These are phyloP conservation scores for Colletotrichum ledebouriae DNA, from an alignment of 2,329 filamentous ascomycete genomes.

Conservation along the genomic window DNA sequence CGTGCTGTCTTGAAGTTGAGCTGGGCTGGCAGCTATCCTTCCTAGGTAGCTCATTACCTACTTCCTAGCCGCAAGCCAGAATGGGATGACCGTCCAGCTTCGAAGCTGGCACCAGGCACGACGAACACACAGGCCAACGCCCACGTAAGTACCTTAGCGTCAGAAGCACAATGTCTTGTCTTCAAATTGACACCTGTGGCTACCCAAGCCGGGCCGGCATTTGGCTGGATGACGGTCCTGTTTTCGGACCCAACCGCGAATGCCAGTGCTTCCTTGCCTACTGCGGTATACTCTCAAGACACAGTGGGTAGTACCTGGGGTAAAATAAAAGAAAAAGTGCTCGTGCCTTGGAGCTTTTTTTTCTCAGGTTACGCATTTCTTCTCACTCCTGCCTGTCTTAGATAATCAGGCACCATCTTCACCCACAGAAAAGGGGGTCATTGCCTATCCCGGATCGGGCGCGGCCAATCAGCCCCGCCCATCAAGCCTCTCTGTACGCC, in stretches of 20 bases:
- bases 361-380: background rate
- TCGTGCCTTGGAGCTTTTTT: background rate
- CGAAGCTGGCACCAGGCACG: conserved; percentile 3
- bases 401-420: conserved; percentile 22
- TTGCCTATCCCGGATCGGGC: conserved; percentile 19
- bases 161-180: conserved; percentile 30
- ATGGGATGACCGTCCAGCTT: conserved; percentile 6
- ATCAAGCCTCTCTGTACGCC: conserved; percentile 31
- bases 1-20: background rate
- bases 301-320: too few species aligned
- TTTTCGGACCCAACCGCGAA: conserved; percentile 34
- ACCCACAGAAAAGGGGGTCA: conserved; percentile 22
- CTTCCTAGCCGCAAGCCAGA: conserved; percentile 13
- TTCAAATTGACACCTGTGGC: conserved; percentile 34
- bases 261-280: conserved; percentile 31
- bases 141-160: background rate
- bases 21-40: background rate
- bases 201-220: conserved; percentile 6
- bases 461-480: conserved; percentile 37
- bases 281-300: too few species aligned
- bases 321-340: background rate
- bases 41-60: background rate
- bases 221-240: conserved; percentile 13
- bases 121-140: conserved; percentile 14
- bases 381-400: conserved; percentile 16